Evolutionary conservation across 306 rosid genomes (phyloP), one percentile per base, ranked within the genome.

Genomic region (Lithocarpus polystachyus): DNA sequence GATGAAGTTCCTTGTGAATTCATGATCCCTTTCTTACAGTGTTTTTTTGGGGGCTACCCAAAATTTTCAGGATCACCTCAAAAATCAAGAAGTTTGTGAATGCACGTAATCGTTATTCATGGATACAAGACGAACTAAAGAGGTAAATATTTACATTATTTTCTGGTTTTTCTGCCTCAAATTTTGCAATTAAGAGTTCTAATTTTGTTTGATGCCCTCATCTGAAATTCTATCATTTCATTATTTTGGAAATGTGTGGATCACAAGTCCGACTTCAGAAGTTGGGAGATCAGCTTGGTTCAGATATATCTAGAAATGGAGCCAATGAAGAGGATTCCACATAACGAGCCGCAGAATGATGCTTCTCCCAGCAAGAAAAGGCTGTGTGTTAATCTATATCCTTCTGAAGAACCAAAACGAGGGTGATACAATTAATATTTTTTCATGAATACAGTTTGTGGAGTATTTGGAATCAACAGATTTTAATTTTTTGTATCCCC

Each of bases 231-330:
- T 20, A 43, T 57, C 26, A 76, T 77, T 82, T 68, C 79, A 60
- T 65, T 76, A 31, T 84, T 82, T 45, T 74, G 75, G 51, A 19
- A 62, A 62, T 72, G 37, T 79, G 54, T 84, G 93, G 99, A 73
- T 95, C 99, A 59, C 92, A 95, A 77, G 89, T 56, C 76, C 92
- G 90, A 75, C 90, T 95, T 72, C 87, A 90, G 72, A 90, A 89
- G 81, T 82, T 95, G 70, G 98, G 97, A 24, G 93, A 90, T 77
- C 93, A 93, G 79, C 96, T 93, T 86, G 90, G 82, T 75, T 84
- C 88, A 3, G 96, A 93, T 83, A 80, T 89, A 71, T 56, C 87
- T 85, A 87, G 82, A 84, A 79, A 67, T 82, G 87, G 84, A 82
- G 89, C 79, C 73, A 88, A 84, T 71, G 99, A 89, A 85, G 98